Evolutionary conservation across 2,329 filamentous ascomycete species (phyloP).

Genomic region (Alternaria burnsii): DNA sequence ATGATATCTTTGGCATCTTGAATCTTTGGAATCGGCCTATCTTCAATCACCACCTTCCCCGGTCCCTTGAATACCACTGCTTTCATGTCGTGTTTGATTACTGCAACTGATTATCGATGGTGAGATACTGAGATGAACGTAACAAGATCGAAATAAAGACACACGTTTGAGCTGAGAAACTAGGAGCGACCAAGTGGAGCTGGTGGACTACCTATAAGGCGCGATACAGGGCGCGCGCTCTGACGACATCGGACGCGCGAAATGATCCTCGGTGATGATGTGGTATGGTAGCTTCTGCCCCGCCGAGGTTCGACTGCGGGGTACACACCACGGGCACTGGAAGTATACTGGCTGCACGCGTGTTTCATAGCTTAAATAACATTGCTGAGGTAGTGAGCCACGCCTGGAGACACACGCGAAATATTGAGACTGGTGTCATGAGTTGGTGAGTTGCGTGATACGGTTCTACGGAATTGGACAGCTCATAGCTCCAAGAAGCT

Average conservation of each 20-base stretch:
- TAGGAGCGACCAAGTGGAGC: constrained; percentile 8
- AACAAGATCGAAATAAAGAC: background rate
- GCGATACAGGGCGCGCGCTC: constrained; percentile 11
- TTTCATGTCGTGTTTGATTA: constrained; percentile 70
- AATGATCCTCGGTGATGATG: constrained; percentile 20
- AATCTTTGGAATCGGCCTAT: constrained; percentile 79
- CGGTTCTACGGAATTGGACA: background rate
- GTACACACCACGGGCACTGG: constrained; percentile 18
- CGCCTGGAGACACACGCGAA: background rate
- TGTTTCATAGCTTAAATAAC: background rate
- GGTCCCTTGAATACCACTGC: constrained; percentile 88
- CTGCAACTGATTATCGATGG: background rate
- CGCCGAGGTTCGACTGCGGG: constrained; percentile 38
- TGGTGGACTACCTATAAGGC: constrained; percentile 17
- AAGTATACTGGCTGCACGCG: constrained; percentile 20
- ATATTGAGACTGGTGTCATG: background rate
- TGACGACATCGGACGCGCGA: constrained; percentile 18
- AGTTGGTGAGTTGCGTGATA: constrained; percentile 1
- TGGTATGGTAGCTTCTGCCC: constrained; percentile 24
- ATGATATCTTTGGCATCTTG: constrained; percentile 77
- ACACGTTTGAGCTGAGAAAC: background rate
- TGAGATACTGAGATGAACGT: background rate
- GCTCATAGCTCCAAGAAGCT: constrained; percentile 3
- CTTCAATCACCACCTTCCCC: constrained; percentile 76
- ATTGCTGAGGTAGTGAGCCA: background rate